Evolutionary conservation across 208 protist genomes (phyloP).

Genomic region (Tritrichomonas musculus): DNA sequence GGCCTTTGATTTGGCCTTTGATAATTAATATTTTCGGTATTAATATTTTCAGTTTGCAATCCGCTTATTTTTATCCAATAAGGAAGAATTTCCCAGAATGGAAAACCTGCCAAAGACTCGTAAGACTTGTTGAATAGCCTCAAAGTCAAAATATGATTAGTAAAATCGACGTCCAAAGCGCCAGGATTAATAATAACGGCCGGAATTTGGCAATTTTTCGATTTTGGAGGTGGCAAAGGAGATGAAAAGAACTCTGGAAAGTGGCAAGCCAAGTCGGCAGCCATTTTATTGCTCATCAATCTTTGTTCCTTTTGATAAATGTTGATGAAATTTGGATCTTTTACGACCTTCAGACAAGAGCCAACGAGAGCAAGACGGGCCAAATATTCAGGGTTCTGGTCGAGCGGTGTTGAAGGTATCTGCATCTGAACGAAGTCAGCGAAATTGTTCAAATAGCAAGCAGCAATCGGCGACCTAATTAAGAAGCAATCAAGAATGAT

Average conservation of each 20-base stretch:
- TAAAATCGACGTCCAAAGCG: not conserved
- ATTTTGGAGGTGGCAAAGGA: not conserved
- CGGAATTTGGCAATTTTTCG: not conserved
- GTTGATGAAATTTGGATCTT: too few species aligned
- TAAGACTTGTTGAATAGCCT: not conserved
- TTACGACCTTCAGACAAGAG: too few species aligned
- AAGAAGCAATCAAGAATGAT: not conserved
- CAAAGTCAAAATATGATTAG: not conserved
- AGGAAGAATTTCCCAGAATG: conserved; percentile 13
- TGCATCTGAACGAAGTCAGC: not conserved
- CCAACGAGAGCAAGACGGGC: not conserved
- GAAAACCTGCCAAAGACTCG: not conserved
- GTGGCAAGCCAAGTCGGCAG: not conserved
- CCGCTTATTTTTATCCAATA: not conserved
- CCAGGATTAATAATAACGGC: not conserved
- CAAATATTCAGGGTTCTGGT: not conserved
- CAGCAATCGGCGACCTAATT: not conserved
- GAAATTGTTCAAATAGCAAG: not conserved
- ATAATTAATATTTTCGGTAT: too few species aligned
- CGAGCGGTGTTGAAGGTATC: not conserved
- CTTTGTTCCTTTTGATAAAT: not conserved
- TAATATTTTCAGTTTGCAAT: too few species aligned
- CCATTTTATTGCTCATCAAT: not conserved
- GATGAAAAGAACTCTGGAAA: conserved; percentile 19
- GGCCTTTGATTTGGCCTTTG: too few species aligned